Evolutionary conservation across 1,284 basidiomycete species (phyloP), one percentile per base, ranked within the genome.

Genomic region (Cryptococcus sp.): DNA sequence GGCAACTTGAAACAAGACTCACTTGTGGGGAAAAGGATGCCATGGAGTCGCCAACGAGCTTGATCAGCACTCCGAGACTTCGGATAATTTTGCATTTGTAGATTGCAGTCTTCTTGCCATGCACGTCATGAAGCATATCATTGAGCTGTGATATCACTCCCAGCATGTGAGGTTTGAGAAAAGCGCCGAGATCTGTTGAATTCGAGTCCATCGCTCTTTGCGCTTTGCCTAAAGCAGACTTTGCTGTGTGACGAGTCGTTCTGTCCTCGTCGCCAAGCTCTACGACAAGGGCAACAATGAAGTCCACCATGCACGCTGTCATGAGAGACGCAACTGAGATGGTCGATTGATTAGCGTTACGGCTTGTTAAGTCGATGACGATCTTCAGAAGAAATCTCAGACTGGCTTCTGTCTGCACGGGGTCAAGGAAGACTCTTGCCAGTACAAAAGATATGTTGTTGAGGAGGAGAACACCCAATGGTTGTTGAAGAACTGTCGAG

Each of bases 11-110:
- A 15, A 47, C 2, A 13, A 11, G 60, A 65, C 78, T 64, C 64
- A 92, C 93, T 85, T 96, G 93, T 10, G 91, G 90, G 2, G 90
- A 87, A 57, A 92, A 87, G 52, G 84, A 85, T 40, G 82, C 84
- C 67, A 93, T 87, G 0, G 84, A 80, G 13, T 86, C 78, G 0
- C 91, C 93, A 50, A 96, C 86, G 22, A 86, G 82, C 22, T 80
- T 74, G 19, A 93, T 85, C 39, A 99, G 82, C 1, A 82, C 84
- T 5, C 90, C 91, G 23, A 97, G 80, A 63, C 92, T 89, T 44
- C 89, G 84, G 40, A 95, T 80, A 54, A 93, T 88, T 69, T 86
- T 86, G 54, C 84, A 82, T 72, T 94, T 94, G 39, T 82, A 81
- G 13, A 80, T 78, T 0, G 85, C 79, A 0, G 86, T 81, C 62